Evolutionary conservation across 371 early-diverging fungal genomes (phyloP).

Genomic region (Circinella minor): DNA sequence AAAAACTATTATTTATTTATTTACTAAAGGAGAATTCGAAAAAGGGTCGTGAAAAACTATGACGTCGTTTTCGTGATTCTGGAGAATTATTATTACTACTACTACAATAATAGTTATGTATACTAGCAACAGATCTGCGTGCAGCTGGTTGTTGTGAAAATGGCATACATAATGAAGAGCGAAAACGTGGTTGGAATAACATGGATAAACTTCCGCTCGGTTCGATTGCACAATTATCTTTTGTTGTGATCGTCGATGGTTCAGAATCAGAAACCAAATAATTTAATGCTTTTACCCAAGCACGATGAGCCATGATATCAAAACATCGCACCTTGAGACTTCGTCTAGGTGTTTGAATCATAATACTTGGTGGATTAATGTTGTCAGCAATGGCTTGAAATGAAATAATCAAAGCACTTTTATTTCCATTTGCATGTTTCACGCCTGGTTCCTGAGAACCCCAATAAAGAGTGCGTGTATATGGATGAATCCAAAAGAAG

Average conservation of each 20-base stretch:
- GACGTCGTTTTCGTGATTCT: too few relatives aligned
- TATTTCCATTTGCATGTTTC: slow-evolving; percentile 41
- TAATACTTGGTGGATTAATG: slow-evolving; percentile 17
- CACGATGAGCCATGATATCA: slow-evolving; percentile 18
- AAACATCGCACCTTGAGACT: slow-evolving; percentile 25
- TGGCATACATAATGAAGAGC: not conserved
- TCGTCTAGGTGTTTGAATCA: slow-evolving; percentile 19
- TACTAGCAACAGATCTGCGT: not conserved
- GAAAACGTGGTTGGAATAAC: not conserved
- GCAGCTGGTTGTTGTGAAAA: not conserved
- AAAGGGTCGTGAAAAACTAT: not conserved
- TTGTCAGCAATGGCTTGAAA: slow-evolving; percentile 21
- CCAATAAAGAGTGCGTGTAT: slow-evolving; percentile 81
- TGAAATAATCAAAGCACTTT: slow-evolving; percentile 40
- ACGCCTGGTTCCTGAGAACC: slow-evolving; percentile 65
- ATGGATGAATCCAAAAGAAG: slow-evolving; percentile 86
- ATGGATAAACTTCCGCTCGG: not conserved
- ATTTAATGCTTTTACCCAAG: slow-evolving; percentile 23
- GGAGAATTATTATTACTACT: not conserved
- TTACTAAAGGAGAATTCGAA: slow-evolving; percentile 3
- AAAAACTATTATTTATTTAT: not conserved
- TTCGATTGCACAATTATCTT: not conserved
- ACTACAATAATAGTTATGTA: not conserved
- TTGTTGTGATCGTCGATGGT: not conserved
- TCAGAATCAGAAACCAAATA: not conserved